Conservation (phyloP, 495 filamentous ascomycete species). For the Glarea lozoyensis region DNA sequence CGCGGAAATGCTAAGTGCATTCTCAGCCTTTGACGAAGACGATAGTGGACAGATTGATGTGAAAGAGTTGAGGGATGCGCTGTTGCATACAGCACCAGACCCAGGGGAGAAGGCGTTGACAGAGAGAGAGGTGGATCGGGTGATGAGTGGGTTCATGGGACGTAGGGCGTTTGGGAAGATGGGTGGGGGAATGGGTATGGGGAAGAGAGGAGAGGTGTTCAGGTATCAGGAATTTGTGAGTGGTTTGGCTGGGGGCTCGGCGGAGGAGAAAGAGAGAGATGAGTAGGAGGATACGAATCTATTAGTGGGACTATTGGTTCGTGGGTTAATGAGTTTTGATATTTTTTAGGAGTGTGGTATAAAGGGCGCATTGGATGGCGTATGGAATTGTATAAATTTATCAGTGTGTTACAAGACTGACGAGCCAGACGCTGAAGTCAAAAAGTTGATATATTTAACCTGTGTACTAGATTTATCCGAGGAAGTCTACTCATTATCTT, state of each 20-base stretch:
- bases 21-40: conserved; percentile 91
- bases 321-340: no score
- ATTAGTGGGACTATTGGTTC: no score
- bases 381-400: no score
- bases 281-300: conserved; percentile 6
- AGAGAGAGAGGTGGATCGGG: conserved; percentile 70
- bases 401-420: no score
- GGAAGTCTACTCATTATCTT: no score
- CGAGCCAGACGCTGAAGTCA: no score
- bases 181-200: conserved; percentile 26
- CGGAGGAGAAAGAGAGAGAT: conserved; percentile 10
- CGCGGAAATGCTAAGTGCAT: conserved; percentile 72
- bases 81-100: conserved; percentile 74
- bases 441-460: no score
- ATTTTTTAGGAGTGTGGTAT: background rate
- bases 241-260: conserved; percentile 37
- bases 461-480: no score
- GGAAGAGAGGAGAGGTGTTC: conserved; percentile 62
- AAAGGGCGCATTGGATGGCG: no score
- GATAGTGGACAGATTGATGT: conserved; percentile 90
- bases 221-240: conserved; percentile 70
- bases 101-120: conserved; percentile 58
- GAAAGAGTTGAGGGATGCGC: conserved; percentile 68
- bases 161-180: conserved; percentile 62
- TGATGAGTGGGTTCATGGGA: conserved; percentile 76